A percentile compares a stretch with the other conserved stretches of the same genome.
Evolutionary conservation across 2,329 filamentous ascomycete genomes (phyloP).

Genomic region (Cadophora luteo-olivacea): DNA sequence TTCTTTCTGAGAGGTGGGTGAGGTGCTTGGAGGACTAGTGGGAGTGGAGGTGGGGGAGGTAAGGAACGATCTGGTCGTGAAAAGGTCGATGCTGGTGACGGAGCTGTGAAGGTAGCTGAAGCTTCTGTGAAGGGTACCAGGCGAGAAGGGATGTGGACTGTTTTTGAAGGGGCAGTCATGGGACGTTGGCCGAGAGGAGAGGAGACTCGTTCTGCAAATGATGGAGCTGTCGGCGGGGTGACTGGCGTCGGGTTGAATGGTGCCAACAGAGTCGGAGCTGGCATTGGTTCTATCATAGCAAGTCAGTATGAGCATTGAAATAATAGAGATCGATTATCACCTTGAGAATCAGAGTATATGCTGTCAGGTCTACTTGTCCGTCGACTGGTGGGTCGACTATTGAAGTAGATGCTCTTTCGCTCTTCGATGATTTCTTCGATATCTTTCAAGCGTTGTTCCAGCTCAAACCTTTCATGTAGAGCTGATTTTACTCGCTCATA

Average conservation of each 20-base stretch:
- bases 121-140: conserved; percentile 44
- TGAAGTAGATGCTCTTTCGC: conserved; percentile 62
- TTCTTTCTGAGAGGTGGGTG: conserved; percentile 67
- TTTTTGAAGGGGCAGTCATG: conserved; percentile 47
- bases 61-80: conserved; percentile 29
- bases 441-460: conserved; percentile 63
- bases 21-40: conserved; percentile 58
- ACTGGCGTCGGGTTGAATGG: conserved; percentile 30
- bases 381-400: conserved; percentile 41
- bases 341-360: conserved; percentile 40
- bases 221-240: conserved; percentile 52
- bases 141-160: conserved; percentile 45
- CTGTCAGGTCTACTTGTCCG: conserved; percentile 36
- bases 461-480: conserved; percentile 53
- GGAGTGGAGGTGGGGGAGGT: conserved; percentile 56
- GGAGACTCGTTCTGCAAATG: conserved; percentile 47
- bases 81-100: conserved; percentile 26
- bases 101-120: conserved; percentile 37
- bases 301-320: neutral
- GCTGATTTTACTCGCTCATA: conserved; percentile 44
- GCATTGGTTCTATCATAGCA: conserved; percentile 56
- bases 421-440: conserved; percentile 64
- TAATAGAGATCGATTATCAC: conserved; percentile 24
- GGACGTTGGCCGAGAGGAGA: conserved; percentile 36
- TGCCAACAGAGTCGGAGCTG: conserved; percentile 51